A percentile compares a stretch with the other conserved stretches of the same genome.
Evolutionary conservation across 106 monocot species (phyloP).

Genomic region (Dendrobium chrysotoxum): DNA sequence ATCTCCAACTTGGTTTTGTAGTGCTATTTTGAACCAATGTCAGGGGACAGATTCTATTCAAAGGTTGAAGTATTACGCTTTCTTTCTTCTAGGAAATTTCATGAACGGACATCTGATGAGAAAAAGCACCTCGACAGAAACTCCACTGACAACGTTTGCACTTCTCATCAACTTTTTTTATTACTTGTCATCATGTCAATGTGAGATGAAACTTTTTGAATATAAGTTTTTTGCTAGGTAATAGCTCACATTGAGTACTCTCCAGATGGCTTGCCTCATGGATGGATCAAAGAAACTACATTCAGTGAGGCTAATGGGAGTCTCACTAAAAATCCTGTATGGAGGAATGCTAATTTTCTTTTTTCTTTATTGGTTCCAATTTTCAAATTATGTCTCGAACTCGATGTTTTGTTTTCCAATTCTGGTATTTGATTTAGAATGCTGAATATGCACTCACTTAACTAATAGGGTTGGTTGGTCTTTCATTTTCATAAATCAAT

Average conservation of each 20-base stretch:
- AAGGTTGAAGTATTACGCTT: slow-evolving; percentile 30
- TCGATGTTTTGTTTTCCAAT: too few species aligned
- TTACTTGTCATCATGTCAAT: slow-evolving; percentile 12
- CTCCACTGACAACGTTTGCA: slow-evolving; percentile 17
- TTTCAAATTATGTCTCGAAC: too few species aligned
- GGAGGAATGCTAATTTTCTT: too few species aligned
- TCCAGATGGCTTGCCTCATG: slow-evolving; percentile 41
- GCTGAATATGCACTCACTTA: too few species aligned
- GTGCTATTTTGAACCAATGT: slow-evolving; percentile 39
- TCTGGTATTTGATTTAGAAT: too few species aligned
- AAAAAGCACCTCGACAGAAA: slow-evolving; percentile 6
- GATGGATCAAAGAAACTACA: slow-evolving; percentile 47
- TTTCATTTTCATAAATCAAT: too few species aligned
- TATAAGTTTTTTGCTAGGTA: slow-evolving; percentile 13
- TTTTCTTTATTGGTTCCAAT: too few species aligned
- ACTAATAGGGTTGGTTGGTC: too few species aligned
- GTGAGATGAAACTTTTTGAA: not conserved
- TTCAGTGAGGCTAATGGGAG: too few species aligned
- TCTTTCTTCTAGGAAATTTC: slow-evolving; percentile 15
- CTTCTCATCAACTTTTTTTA: not conserved
- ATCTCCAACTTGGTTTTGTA: slow-evolving; percentile 7
- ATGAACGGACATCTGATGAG: not conserved
- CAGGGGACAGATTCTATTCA: slow-evolving; percentile 39
- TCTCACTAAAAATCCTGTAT: too few species aligned
- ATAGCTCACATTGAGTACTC: slow-evolving; percentile 20